Evolutionary conservation across 257 asterid genomes (phyloP), one percentile per base, ranked within the genome.

Genomic region (Avicennia marina): DNA sequence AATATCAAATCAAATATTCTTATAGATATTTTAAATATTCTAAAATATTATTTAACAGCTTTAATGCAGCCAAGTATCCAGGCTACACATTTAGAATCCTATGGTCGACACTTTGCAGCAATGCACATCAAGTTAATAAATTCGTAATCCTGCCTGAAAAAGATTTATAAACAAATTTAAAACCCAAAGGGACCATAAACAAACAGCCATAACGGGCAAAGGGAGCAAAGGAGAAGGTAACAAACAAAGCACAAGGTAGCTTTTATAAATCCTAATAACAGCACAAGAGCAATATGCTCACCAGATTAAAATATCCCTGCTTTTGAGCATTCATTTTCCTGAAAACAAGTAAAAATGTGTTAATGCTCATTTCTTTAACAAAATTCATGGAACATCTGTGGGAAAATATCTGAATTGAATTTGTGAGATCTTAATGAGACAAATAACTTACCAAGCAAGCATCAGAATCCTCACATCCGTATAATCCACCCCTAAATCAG

Each of bases 301-400:
- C 97, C 85, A 69, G 74, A 32, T 83, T 77, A 63, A 89, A 89
- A 65, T 81, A 89, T 50, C 97, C 97, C 68, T 89, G 97, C 77
- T 69, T 89, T 75, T 86, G 94, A 67, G 97, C 93, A 75, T 75
- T 80, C 97, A 89, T 77, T 81, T 83, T 89, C 97, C 97, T 89
- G 53, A 18, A 34, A 65, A 43, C 32, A 70, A 34, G 26, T 49
- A 39, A 52, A 68, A 65, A 12, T 51, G n/a, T 61, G 40, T 56
- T 32, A 47, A 40, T 45, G 32, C 16, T 54, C 66, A 69, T 53
- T 40, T 44, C 12, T 36, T 58, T 29, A 43, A 64, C 47, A 52
- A 45, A 56, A 71, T 51, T 52, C 45, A 57, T 51, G 57, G 63
- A 53, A 65, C 31, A 60, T 31, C 40, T 56, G 49, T n/a, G 8